phyloP scores from a whole-genome alignment of 2,329 filamentous ascomycete genomes.

The Colletotrichum melonis region DNA sequence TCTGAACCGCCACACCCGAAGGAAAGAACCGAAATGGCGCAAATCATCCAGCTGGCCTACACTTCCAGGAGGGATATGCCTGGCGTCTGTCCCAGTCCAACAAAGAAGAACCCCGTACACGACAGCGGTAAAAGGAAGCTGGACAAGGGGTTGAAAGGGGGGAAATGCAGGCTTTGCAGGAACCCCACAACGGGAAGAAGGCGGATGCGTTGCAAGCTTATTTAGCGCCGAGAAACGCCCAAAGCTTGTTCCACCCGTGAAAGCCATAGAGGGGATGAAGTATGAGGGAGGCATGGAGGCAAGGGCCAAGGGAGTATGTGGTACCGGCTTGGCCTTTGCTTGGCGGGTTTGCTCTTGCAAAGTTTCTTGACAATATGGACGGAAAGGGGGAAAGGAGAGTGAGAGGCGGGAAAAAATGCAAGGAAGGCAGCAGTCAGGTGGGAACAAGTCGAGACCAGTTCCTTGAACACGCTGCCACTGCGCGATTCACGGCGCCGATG shows the following conservation, averaged over 20 bases:
- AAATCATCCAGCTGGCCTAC: not conserved
- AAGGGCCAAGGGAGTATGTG: not conserved
- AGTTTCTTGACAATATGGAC: not conserved
- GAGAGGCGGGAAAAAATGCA: too few species aligned
- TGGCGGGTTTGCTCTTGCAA: not conserved
- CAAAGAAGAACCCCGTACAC: not conserved
- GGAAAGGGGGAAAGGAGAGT: not conserved
- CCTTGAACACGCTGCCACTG: not conserved
- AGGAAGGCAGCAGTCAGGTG: too few species aligned
- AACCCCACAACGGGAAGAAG: not conserved
- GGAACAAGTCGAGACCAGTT: not conserved
- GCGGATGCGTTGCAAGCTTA: not conserved
- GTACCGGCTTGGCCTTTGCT: not conserved
- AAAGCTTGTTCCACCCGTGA: not conserved
- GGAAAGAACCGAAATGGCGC: not conserved
- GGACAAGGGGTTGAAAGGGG: too few species aligned
- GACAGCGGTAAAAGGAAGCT: not conserved
- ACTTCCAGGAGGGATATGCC: not conserved
- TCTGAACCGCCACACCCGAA: not conserved
- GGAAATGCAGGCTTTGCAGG: not conserved
- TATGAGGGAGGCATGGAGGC: too few species aligned
- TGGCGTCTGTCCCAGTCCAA: too few species aligned
- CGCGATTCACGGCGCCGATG: not conserved
- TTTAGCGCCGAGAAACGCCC: not conserved
- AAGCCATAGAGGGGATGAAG: too few species aligned